phyloP scores from a whole-genome alignment of 805 yeast genomes.

The Lipomyces yamanashiensis region DNA sequence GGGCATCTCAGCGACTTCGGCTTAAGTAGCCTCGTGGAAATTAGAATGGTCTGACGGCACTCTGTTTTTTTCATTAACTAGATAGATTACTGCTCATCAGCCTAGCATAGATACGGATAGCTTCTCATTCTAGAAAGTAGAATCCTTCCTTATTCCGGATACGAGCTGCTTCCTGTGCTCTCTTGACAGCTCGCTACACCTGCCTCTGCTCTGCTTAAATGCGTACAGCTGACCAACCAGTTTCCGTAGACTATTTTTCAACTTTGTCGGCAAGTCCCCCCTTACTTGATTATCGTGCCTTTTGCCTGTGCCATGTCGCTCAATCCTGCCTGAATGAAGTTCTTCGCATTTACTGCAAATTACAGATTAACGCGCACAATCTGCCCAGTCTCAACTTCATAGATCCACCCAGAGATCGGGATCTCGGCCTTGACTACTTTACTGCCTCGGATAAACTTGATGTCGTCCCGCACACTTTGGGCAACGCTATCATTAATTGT shows the following conservation, averaged over 20 bases:
- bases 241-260: too few species aligned
- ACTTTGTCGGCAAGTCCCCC: too few species aligned
- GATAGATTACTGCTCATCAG: too few species aligned
- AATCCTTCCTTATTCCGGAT: too few species aligned
- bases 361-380: constrained; percentile 15
- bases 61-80: not conserved
- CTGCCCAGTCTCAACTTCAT: constrained; percentile 35
- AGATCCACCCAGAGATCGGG: constrained; percentile 31
- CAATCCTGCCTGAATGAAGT: too few species aligned
- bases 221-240: too few species aligned
- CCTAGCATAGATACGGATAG: not conserved
- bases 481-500: constrained; percentile 16
- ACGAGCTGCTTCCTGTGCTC: too few species aligned
- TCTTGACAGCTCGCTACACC: too few species aligned
- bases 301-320: too few species aligned
- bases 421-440: constrained; percentile 20
- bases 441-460: constrained; percentile 23
- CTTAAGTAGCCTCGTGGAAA: not conserved
- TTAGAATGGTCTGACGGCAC: not conserved
- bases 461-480: constrained; percentile 30
- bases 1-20: too few species aligned
- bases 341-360: not conserved
- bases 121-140: not conserved
- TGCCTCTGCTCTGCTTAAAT: too few species aligned
- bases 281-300: too few species aligned